These are phyloP conservation scores for Prunus fruticosa DNA, from an alignment of 306 rosid genomes.

Conservation along the genomic window DNA sequence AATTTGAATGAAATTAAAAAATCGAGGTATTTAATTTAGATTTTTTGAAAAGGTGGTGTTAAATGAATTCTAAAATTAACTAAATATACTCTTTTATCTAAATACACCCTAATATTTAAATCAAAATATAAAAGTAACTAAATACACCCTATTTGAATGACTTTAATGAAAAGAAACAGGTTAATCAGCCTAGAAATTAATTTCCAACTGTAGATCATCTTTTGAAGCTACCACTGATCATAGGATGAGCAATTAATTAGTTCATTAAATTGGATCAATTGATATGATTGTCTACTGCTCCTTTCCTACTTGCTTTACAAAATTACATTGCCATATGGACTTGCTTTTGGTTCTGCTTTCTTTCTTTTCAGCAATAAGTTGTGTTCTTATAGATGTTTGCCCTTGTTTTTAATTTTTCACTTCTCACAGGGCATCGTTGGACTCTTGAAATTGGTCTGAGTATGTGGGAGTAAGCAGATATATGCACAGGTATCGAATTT, in stretches of 20 bases:
- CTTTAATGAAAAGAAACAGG: neutral
- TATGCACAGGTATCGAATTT: too few species aligned
- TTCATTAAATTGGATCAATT: neutral
- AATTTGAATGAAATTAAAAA: too few species aligned
- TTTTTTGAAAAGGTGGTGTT: too few species aligned
- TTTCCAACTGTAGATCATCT: neutral
- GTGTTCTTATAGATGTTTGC: neutral
- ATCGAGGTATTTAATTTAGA: too few species aligned
- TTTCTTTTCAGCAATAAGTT: neutral
- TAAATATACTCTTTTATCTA: accelerated
- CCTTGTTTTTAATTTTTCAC: neutral
- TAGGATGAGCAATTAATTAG: neutral
- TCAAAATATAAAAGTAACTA: too few species aligned
- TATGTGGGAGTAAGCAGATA: too few species aligned
- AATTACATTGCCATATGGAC: neutral
- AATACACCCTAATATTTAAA: too few species aligned
- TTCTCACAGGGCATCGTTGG: conserved; percentile 70
- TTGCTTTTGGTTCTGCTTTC: neutral
- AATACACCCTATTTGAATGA: too few species aligned
- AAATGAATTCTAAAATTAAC: too few species aligned
- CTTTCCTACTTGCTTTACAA: neutral
- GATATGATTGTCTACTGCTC: neutral
- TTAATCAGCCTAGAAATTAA: neutral
- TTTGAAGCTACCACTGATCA: neutral
- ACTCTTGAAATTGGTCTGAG: too few species aligned